These are phyloP conservation scores for Xylariaceae sp. DNA, from an alignment of 2,329 filamentous ascomycete genomes.

Conservation along the genomic window DNA sequence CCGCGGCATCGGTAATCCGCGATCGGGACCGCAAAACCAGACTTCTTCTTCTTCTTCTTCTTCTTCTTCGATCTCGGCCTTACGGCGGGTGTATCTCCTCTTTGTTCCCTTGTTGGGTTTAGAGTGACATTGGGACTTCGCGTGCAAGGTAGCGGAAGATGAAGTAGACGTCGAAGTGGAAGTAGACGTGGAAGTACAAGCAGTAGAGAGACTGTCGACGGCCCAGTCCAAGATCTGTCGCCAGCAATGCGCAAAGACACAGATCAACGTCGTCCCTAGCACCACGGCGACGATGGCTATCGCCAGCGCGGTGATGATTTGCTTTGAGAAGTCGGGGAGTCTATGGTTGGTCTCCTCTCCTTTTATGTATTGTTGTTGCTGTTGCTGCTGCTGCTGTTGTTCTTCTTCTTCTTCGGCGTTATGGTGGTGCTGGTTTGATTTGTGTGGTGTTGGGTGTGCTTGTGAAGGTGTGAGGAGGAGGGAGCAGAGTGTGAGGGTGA, in stretches of 20 bases:
- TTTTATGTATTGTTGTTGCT: background rate
- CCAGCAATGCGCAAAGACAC: conserved; percentile 26
- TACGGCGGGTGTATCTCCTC: background rate
- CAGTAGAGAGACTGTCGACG: too few relatives aligned
- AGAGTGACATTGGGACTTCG: too few relatives aligned
- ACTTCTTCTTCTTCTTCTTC: background rate
- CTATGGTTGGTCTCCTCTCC: too few relatives aligned
- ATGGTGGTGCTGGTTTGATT: background rate
- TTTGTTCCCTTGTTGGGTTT: too few relatives aligned
- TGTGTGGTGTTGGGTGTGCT: background rate
- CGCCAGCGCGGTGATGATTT: conserved; percentile 18
- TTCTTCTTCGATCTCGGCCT: background rate
- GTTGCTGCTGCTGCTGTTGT: conserved; percentile 1
- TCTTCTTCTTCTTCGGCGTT: background rate
- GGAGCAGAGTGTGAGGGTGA: background rate
- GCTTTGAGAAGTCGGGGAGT: conserved; percentile 12
- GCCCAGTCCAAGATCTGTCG: conserved; percentile 16
- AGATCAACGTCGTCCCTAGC: conserved; percentile 16
- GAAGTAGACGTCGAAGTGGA: too few relatives aligned
- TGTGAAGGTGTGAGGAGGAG: background rate
- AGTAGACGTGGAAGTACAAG: too few relatives aligned
- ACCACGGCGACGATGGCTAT: conserved; percentile 16
- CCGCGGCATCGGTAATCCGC: conserved; percentile 8
- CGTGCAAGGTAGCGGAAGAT: too few relatives aligned
- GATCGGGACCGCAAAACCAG: conserved; percentile 11